phyloP scores from a whole-genome alignment of 306 rosid genomes.

The apple (Malus domestica) region ASM211411v1 NC_041801.1:43860001-43860500 shows the following conservation, averaged over 20 bases:
- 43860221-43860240: not conserved
- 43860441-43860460: slow-evolving; percentile 87
- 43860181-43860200: not conserved
- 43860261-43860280: not conserved
- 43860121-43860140: not conserved
- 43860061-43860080: not conserved
- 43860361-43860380: slow-evolving; percentile 1
- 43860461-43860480: slow-evolving; percentile 72
- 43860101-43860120: not conserved
- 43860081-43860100: not conserved
- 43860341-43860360: not conserved
- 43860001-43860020: not conserved
- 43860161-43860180: not conserved
- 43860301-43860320: not conserved
- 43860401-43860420: slow-evolving; percentile 20
- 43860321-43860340: not conserved
- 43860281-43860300: not conserved
- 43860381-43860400: slow-evolving; percentile 3
- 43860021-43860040: not conserved
- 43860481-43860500: slow-evolving; percentile 90
- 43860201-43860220: too few species aligned
- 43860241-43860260: not conserved
- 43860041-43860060: not conserved
- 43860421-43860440: slow-evolving; percentile 81
- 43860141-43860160: not conserved